Base-by-base conservation (phyloP, 805 yeast species). In the Blastobotrys parvus region DNA sequence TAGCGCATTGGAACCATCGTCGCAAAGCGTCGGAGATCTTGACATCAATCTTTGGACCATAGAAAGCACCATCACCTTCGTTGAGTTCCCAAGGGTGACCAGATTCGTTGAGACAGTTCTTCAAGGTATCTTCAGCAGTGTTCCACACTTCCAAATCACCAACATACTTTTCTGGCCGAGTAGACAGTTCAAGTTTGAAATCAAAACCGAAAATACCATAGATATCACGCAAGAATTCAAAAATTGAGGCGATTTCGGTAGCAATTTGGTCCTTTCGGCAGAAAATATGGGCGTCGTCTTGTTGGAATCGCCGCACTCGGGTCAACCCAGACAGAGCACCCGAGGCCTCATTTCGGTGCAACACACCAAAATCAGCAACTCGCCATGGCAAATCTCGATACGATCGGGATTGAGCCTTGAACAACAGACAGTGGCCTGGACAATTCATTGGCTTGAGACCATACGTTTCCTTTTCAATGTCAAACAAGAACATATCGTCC, bases 1-100 rank as follows among this genome's bases (percentile, higher is more conserved):
- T 92, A 49, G 98, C 98, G 75, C 97, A 90, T 71, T 92, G 98
- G 71, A 85, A 92, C 94, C 95, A 87, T 80, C 97, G 84, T 62
- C 77, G 78, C 63, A 88, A 74, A 38, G 97, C 95, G 65, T 92
- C 98, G 52, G 89, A 78, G 59, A 92, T 85, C 84, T 81, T 82
- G 59, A 92, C 86, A 70, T 90, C 98, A 62, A 90, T 92, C 79
- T 90, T 90, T 22, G 98, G 98, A 0, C 98, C 98, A 65, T 92
- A 92, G 61, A 78, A 78, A 5, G 84, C 98, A 70, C 98, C 98
- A 66, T 92, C 98, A 59, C 95, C 97, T 42, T 87, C 86, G 67
- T 92, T 92, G 53, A 92, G 64, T 68, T 85, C 95, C 97, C 97
- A 92, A 45, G 77, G 70, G 52, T 87, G 89, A 55, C 92, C 88